Evolutionary conservation across 805 yeast genomes (phyloP).

Genomic region (Wilhelminamyces savonicus): DNA sequence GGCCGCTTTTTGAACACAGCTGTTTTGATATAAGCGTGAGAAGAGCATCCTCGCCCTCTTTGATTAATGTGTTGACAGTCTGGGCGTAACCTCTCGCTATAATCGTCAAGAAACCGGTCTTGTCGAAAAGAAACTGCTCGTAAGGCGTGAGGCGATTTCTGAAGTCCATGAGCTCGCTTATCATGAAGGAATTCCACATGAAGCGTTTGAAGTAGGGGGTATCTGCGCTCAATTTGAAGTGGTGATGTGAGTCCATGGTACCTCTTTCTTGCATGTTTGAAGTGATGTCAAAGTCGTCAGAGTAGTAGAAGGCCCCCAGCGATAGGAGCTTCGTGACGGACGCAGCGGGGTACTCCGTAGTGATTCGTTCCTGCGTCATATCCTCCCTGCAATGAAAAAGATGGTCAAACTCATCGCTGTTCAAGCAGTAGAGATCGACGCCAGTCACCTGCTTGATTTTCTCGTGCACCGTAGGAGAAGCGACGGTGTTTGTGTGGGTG

Average conservation of each 20-base stretch:
- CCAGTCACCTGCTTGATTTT: slow-evolving; percentile 48
- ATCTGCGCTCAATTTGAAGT: slow-evolving; percentile 21
- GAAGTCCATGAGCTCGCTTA: slow-evolving; percentile 39
- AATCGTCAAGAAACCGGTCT: slow-evolving; percentile 40
- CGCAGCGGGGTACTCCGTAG: slow-evolving; percentile 31
- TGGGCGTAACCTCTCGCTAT: slow-evolving; percentile 49
- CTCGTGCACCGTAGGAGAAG: slow-evolving; percentile 52
- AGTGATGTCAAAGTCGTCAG: slow-evolving; percentile 41
- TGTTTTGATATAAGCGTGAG: slow-evolving; percentile 49
- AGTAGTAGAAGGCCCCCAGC: slow-evolving; percentile 44
- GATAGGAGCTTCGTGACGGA: slow-evolving; percentile 40
- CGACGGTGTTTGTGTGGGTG: slow-evolving; percentile 49
- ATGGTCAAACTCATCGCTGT: slow-evolving; percentile 48
- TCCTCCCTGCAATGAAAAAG: slow-evolving; percentile 12
- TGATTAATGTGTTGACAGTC: slow-evolving; percentile 29
- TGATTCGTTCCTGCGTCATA: slow-evolving; percentile 15
- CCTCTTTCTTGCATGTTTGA: slow-evolving; percentile 42
- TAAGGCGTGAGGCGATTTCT: slow-evolving; percentile 33
- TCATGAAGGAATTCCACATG: slow-evolving; percentile 48
- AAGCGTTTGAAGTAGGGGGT: slow-evolving; percentile 39
- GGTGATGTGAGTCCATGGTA: too few species aligned
- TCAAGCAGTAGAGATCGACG: slow-evolving; percentile 61
- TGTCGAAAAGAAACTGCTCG: slow-evolving; percentile 39
- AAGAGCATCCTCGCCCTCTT: slow-evolving; percentile 28
- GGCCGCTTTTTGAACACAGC: slow-evolving; percentile 41